Evolutionary conservation across 1,284 basidiomycete genomes (phyloP), one percentile per base, ranked within the genome.

Genomic region (Ceratobasidium sp.): DNA sequence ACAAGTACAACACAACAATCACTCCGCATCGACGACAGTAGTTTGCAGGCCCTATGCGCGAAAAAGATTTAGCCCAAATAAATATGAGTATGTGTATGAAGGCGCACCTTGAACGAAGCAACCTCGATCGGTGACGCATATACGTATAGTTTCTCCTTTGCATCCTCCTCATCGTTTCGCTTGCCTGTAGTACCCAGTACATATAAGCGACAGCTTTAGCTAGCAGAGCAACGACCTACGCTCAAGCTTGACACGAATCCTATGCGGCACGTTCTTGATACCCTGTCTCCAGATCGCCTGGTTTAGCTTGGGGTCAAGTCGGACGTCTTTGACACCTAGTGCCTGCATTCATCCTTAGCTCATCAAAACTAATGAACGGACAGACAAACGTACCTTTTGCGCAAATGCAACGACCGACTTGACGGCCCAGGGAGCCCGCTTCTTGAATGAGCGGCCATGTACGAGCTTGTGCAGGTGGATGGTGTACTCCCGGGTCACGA

Each of bases 101-200:
- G 26, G 84, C 91, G 78, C 79, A 92, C 95, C 93, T 97, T 97
- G 93, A 96, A 97, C 80, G 93, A 89, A 64, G 89, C 86, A 75
- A 95, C 94, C 69, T 91, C 89, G 81, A 98, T 93, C 84, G 94
- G 90, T 80, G 91, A 91, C 81, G 94, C 97, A 85, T 96, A 95
- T 71, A 96, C 97, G 91, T 90, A 98, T 79, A 98, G 92, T 89
- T 97, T 98, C 90, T 98, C 97, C 89, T 97, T 97, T 80, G 96
- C 96, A 83, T 93, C 94, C 89, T 98, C 96, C 84, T 97, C 96
- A 86, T 98, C 96, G 86, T 97, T 97, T 84, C 95, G 93, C 87
- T 94, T 94, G 82, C 93, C 93, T 94, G 80, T 3, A 81, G 72
- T 81, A 5, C 28, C 28, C 23, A 26, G 33, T 33, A 33, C 33